Conservation (phyloP, 192 early-diverging fungal species). For the Mortierella hygrophila region DNA sequence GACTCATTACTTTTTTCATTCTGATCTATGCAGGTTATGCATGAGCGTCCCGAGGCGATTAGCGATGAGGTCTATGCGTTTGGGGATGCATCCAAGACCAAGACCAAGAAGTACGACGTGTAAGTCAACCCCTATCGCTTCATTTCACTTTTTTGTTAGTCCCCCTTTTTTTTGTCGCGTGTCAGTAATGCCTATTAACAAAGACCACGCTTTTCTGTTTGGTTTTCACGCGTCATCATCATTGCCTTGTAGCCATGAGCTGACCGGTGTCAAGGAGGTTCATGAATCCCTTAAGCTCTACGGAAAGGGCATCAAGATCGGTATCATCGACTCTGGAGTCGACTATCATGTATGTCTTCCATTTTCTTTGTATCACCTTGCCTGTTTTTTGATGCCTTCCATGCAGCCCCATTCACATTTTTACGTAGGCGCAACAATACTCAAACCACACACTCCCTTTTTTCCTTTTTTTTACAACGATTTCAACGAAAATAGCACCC, state of each 20-base stretch:
- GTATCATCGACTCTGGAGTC: constrained; percentile 74
- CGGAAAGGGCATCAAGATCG: constrained; percentile 62
- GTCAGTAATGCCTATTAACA: neutral
- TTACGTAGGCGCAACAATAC: no score
- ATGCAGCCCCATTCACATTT: no score
- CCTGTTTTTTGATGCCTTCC: neutral
- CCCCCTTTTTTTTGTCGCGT: neutral
- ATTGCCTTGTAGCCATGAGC: constrained; percentile 38
- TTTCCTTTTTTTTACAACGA: neutral
- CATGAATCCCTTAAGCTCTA: constrained; percentile 52
- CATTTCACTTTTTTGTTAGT: no score
- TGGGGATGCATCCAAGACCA: neutral
- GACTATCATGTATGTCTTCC: constrained; percentile 32
- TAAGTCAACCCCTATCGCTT: constrained; percentile 9
- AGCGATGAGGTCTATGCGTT: neutral
- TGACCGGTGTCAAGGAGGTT: constrained; percentile 57
- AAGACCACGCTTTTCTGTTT: neutral
- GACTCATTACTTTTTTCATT: neutral
- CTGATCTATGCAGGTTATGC: constrained; percentile 24
- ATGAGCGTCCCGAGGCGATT: constrained; percentile 34
- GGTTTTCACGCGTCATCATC: neutral
- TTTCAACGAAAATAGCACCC: constrained; percentile 58
- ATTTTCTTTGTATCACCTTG: no score
- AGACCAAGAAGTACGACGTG: constrained; percentile 8
- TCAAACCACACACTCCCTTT: neutral